Evolutionary conservation across 2,329 filamentous ascomycete genomes (phyloP).

Genomic region (Aspergillus versicolor): DNA sequence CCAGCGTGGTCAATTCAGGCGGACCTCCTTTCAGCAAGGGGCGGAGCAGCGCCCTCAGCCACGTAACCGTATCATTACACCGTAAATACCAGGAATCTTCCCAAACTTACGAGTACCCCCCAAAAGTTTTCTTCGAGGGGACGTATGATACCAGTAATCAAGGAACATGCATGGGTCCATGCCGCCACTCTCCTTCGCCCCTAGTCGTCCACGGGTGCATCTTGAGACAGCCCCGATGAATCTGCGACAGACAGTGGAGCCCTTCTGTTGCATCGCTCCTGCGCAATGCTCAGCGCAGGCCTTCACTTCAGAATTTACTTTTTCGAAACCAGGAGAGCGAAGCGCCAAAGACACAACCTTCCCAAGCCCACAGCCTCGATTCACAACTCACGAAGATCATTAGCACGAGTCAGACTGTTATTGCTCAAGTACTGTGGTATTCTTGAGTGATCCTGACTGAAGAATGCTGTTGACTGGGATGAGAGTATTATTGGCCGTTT

Average conservation of each 20-base stretch:
- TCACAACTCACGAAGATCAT: background rate
- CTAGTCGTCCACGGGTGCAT: background rate
- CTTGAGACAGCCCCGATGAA: background rate
- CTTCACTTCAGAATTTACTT: no score
- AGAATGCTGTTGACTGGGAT: no score
- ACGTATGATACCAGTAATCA: background rate
- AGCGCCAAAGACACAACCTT: no score
- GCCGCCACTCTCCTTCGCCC: background rate
- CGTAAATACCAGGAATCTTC: background rate
- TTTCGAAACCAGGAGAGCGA: background rate
- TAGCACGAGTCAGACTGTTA: background rate
- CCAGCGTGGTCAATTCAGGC: conserved; percentile 37
- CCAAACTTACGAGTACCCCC: background rate
- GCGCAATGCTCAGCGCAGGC: background rate
- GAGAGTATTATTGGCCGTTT: no score
- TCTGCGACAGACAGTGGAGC: conserved; percentile 6
- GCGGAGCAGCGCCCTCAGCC: conserved; percentile 24
- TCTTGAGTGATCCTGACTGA: no score
- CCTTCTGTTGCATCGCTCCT: background rate
- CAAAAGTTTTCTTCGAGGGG: no score
- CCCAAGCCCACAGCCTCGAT: background rate
- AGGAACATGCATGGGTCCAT: background rate
- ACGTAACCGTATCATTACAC: conserved; percentile 17
- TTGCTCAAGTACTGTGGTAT: background rate
- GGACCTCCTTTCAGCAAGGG: conserved; percentile 13